Evolutionary conservation across 768 basidiomycete genomes (phyloP).

Genomic region (Rhodosporidiobolus sp.): DNA sequence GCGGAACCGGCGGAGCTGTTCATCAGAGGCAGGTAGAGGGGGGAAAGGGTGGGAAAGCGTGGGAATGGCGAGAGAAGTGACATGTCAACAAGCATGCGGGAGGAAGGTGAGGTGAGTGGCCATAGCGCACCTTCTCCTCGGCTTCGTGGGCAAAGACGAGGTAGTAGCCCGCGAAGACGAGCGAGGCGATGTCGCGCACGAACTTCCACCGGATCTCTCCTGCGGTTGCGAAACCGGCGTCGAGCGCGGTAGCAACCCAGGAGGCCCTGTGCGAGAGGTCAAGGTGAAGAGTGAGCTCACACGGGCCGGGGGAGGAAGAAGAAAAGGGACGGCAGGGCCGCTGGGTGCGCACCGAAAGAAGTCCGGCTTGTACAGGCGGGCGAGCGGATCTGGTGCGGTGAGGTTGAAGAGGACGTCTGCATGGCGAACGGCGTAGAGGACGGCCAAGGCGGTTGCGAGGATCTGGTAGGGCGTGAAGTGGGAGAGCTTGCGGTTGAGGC

Average conservation of each 20-base stretch:
- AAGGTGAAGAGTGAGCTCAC: neutral
- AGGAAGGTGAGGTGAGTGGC: too few relatives aligned
- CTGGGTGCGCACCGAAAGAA: conserved; percentile 31
- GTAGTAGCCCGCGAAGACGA: conserved; percentile 83
- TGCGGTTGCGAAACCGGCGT: conserved; percentile 94
- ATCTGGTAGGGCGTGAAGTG: conserved; percentile 96
- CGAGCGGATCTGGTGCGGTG: conserved; percentile 86
- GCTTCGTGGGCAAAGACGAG: conserved; percentile 83
- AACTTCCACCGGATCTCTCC: conserved; percentile 88
- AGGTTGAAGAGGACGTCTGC: conserved; percentile 38
- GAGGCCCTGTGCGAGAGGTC: conserved; percentile 63
- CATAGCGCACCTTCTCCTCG: conserved; percentile 79
- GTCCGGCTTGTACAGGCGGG: conserved; percentile 57
- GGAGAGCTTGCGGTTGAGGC: conserved; percentile 41
- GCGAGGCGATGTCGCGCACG: conserved; percentile 79
- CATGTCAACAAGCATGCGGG: neutral
- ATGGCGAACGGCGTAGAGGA: conserved; percentile 60
- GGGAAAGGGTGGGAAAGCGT: neutral
- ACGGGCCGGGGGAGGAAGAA: neutral
- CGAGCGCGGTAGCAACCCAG: conserved; percentile 90
- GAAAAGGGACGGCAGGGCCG: neutral
- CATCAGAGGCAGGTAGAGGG: too few relatives aligned
- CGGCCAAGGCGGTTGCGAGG: conserved; percentile 76
- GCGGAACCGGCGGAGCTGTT: conserved; percentile 80
- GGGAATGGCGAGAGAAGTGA: neutral